These are phyloP conservation scores for Fusarium domesticum DNA, from an alignment of 2,329 filamentous ascomycete genomes.

Conservation along the genomic window DNA sequence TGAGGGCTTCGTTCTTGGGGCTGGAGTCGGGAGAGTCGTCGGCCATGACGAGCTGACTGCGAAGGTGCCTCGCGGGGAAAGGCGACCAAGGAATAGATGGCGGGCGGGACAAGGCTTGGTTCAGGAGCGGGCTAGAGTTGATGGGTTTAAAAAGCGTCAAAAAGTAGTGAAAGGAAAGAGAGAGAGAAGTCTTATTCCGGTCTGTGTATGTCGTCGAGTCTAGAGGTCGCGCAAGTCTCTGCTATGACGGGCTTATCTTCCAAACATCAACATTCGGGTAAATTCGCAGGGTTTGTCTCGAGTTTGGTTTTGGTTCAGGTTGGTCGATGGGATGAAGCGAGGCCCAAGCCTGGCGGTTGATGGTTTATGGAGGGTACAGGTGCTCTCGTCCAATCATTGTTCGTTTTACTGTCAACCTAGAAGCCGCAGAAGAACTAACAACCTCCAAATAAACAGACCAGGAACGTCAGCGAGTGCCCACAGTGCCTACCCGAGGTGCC, in stretches of 20 bases:
- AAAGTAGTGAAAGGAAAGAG: background rate
- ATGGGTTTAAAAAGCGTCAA: background rate
- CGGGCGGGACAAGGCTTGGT: slow-evolving; percentile 2
- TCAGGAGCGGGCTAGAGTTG: background rate
- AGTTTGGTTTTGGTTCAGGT: slow-evolving; percentile 21
- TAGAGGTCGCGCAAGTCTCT: background rate
- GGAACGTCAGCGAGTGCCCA: too few species aligned
- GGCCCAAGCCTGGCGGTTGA: slow-evolving; percentile 19
- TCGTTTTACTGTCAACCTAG: background rate
- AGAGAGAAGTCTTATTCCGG: background rate
- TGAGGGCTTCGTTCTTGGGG: slow-evolving; percentile 36
- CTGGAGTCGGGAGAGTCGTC: slow-evolving; percentile 43
- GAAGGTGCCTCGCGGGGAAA: slow-evolving; percentile 14
- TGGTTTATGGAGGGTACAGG: slow-evolving; percentile 4
- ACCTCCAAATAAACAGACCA: too few species aligned
- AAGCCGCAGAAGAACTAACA: too few species aligned
- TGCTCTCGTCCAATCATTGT: slow-evolving; percentile 24
- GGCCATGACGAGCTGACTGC: slow-evolving; percentile 38
- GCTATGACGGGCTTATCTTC: background rate
- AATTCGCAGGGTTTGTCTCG: slow-evolving; percentile 11
- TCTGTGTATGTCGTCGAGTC: background rate
- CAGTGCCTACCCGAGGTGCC: too few species aligned
- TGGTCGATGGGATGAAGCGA: background rate
- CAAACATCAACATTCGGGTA: slow-evolving; percentile 14
- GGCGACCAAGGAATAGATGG: slow-evolving; percentile 4